Evolutionary conservation across 345 rosid genomes (phyloP), one percentile per base, ranked within the genome.

Genomic region (Euphorbia pulcherrima): DNA sequence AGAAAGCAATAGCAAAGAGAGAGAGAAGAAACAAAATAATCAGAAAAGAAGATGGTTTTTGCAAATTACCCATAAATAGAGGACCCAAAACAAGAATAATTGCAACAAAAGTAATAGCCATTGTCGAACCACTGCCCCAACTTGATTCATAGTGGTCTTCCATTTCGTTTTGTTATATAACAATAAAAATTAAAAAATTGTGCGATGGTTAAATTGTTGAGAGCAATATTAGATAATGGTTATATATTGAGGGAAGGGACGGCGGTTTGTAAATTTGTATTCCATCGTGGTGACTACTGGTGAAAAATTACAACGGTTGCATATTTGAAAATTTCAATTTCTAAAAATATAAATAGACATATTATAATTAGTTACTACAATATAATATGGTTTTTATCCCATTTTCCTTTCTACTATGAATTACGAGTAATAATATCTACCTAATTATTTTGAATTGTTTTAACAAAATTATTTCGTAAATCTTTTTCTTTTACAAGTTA

Each of bases 61-160:
- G 64, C 26, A 60, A 37, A n/a, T 6, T 9, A 3, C 64, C 48
- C 64, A 60, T 37, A 1, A 3, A 41, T 14, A 60, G 11, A n/a
- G 64, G 64, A 60, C 17, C 64, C 11, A 60, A 20, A 24, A 60
- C 11, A 1, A 60, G 46, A 37, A 60, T 6, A 20, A 4, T 11
- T 8, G 64, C 47, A 60, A 60, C 29, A 0, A 20, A 1, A 11
- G 37, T 1, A 35, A 60, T 0, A 35, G 47, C 64, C 21, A 60
- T 29, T 39, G 64, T 60, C 20, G 64, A 60, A n/a, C 47, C 64
- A 30, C 20, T 35, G 21, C 47, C 64, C 64, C 64, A 60, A 33
- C 37, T 33, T 33, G 37, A 3, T 11, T 28, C 64, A 60, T 37
- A 37, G 10, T 60, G 47, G 35, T 60, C 64, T 60, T 60, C 64